Evolutionary conservation across 1,284 basidiomycete genomes (phyloP).

Genomic region (Leccinum cinnamomeum): DNA sequence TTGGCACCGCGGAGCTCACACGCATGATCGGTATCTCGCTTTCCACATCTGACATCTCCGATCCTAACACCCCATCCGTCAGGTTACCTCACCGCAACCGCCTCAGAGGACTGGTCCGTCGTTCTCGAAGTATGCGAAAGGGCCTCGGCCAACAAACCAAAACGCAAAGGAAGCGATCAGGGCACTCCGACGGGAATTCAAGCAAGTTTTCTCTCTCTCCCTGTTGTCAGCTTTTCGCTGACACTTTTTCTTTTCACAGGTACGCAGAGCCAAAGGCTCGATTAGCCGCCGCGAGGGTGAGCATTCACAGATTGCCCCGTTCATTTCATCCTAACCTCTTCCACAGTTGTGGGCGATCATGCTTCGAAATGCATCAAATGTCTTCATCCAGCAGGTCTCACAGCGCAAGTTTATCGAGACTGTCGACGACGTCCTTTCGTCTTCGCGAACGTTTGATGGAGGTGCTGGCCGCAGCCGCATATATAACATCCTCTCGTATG

Average conservation of each 20-base stretch:
- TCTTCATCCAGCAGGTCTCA: constrained; percentile 65
- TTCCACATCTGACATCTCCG: neutral
- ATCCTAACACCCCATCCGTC: constrained; percentile 5
- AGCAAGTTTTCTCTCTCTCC: constrained; percentile 42
- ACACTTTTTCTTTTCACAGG: constrained; percentile 35
- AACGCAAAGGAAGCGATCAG: constrained; percentile 75
- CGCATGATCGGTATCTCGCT: constrained; percentile 61
- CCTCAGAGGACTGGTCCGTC: constrained; percentile 75
- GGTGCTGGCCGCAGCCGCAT: constrained; percentile 72
- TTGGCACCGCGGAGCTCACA: constrained; percentile 53
- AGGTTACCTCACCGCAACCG: constrained; percentile 74
- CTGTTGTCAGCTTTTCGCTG: neutral
- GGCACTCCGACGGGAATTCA: constrained; percentile 74
- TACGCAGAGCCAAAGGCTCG: constrained; percentile 71
- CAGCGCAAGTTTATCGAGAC: constrained; percentile 76
- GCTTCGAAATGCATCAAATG: constrained; percentile 66
- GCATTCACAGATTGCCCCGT: constrained; percentile 24
- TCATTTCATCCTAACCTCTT: constrained; percentile 6
- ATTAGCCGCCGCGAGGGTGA: constrained; percentile 66
- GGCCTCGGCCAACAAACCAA: constrained; percentile 48
- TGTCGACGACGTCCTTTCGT: constrained; percentile 65
- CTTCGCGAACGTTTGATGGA: constrained; percentile 66
- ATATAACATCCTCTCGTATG: constrained; percentile 52
- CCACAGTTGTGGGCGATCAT: constrained; percentile 80
- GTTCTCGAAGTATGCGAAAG: constrained; percentile 78